Percentiles rank a stretch among this genome's conserved stretches.
These are phyloP conservation scores for Laguncularia racemosa DNA, from an alignment of 345 rosid species.

Conservation along the genomic window DNA sequence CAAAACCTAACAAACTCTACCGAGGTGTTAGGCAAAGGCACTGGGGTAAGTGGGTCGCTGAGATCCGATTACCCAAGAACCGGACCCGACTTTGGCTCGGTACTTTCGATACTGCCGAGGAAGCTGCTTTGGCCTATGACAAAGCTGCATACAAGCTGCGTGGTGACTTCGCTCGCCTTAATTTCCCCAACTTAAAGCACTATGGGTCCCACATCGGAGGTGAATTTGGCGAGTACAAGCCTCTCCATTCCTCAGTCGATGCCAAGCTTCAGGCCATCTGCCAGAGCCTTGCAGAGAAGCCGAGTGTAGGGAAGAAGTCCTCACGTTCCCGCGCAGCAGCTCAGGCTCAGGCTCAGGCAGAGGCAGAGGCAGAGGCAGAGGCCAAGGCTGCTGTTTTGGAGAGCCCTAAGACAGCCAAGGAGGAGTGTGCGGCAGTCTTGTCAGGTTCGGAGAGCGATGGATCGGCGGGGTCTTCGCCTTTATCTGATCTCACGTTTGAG, in stretches of 20 bases:
- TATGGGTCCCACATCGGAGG: conserved; percentile 50
- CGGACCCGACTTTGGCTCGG: conserved; percentile 96
- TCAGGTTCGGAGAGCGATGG: conserved; percentile 9
- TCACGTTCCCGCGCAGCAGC: background rate
- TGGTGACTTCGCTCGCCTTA: conserved; percentile 89
- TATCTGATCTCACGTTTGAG: conserved; percentile 18
- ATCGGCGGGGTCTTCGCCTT: conserved; percentile 13
- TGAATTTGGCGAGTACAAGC: conserved; percentile 71
- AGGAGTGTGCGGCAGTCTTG: background rate
- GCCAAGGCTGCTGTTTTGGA: background rate
- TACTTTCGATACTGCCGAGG: conserved; percentile 96
- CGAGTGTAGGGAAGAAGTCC: background rate
- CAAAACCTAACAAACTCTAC: conserved; percentile 56
- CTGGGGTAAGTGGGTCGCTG: conserved; percentile 99
- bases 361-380: background rate
- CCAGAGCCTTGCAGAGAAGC: conserved; percentile 45
- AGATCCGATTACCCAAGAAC: conserved; percentile 86
- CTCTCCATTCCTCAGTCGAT: conserved; percentile 81
- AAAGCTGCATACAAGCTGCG: conserved; percentile 81
- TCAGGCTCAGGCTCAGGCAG: background rate
- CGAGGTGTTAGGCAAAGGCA: conserved; percentile 92
- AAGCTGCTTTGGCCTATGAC: conserved; percentile 90
- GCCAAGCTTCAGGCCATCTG: conserved; percentile 89
- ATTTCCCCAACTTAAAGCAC: conserved; percentile 73
- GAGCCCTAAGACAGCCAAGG: background rate